Conservation (phyloP, 345 rosid genomes). For the Xanthoceras sorbifolium region DNA sequence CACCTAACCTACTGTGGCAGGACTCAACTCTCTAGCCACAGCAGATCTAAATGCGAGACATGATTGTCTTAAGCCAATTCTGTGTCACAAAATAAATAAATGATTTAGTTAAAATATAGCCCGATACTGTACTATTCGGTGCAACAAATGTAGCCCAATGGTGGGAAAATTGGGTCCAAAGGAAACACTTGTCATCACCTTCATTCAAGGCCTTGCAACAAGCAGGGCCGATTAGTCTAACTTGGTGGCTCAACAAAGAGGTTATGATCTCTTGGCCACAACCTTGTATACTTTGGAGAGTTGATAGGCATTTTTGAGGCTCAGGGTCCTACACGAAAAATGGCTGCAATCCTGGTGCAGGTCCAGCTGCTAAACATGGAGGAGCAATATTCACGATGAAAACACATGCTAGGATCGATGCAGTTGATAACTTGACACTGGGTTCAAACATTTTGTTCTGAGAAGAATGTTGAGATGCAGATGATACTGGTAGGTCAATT, state of each 20-base stretch:
- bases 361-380: background rate
- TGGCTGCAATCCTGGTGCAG: too few species aligned
- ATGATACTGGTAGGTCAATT: too few species aligned
- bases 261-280: background rate
- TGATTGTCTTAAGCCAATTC: too few species aligned
- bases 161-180: background rate
- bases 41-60: too few species aligned
- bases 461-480: background rate
- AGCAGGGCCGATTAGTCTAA: background rate
- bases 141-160: too few species aligned
- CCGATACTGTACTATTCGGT: too few species aligned
- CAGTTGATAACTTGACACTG: background rate
- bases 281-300: background rate
- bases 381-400: too few species aligned
- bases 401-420: background rate
- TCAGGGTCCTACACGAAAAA: background rate
- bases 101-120: too few species aligned
- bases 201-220: slow-evolving; percentile 11
- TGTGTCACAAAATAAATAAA: too few species aligned
- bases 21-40: too few species aligned
- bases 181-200: background rate
- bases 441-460: background rate
- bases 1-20: too few species aligned
- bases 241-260: background rate
- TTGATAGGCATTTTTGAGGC: background rate